Evolutionary conservation across 495 filamentous ascomycete genomes (phyloP), one percentile per base, ranked within the genome.

Genomic region (Penicillium nucicola): DNA sequence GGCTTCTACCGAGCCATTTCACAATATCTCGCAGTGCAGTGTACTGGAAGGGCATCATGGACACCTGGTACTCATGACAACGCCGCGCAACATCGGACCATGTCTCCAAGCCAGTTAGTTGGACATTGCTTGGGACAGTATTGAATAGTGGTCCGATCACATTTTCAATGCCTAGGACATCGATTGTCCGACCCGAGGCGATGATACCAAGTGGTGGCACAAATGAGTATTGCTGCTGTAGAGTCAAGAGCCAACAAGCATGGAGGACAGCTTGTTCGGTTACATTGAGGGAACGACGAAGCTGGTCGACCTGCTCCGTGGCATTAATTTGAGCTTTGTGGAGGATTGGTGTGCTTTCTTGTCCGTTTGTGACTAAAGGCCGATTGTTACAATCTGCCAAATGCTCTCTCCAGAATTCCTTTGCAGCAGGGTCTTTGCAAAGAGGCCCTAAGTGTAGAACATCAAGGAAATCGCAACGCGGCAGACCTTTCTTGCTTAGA

Each of bases 61-160:
- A 64, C 0, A 71, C 67, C 30, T 72, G 70, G 12, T 67, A 71
- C 20, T 69, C 60, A 39, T 75, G 71, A 31, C 72, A 69, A 36
- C 48, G 25, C 18, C 43, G 50, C 32, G 75, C 56, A 4, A 69
- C 55, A 12, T 78, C 71, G 30, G 55, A 54, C 48, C 74, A 71
- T 3, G 60, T 58, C 5, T 49, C 41, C 8, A 71, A 45, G n/a
- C 49, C 59, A 28, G 18, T 54, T 7, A 68, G 56, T 32, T 68
- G 66, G 13, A 88, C 67, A 15, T 90, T 78, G n/a, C 90, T 68
- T 1, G 92, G 90, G 17, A 96, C 73, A 0, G 92, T 96, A 52
- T 92, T 95, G 69, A 96, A 93, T 61, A 89, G 90, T 1, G 92
- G 92, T 1, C 87, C 85, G 17, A 95, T 79, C 8, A 96, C 81